Base-by-base conservation (phyloP, 306 rosid species). In the Quercus glauca region DNA sequence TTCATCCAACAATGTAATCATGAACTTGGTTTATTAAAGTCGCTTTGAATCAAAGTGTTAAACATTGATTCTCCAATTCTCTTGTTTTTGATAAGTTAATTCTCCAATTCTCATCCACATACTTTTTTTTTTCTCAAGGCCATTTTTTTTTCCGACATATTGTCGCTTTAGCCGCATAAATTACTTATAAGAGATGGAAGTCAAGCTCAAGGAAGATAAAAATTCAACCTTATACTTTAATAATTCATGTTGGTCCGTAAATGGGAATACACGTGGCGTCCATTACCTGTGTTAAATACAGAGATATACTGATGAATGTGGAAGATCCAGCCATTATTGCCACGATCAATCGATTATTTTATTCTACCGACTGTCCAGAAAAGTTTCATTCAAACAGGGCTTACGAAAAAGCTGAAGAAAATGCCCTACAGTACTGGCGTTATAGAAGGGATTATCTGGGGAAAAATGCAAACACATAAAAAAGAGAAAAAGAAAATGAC, bases 231-330 rank as follows among this genome's bases (percentile, higher is more conserved):
- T 18, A 11, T 6, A 35, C 28, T 56, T 58, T 57, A 35, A 75
- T 35, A 6, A 59, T 41, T 23, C 21, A 14, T 21, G 18, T 55
- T 5, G 21, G 31, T 6, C 61, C 19, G 26, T 8, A 20, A 69
- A 59, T 80, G 84, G 79, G 25, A 80, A 26, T 69, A 75, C 76
- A 45, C 76, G 76, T 75, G 84, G 75, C 58, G 5, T 25, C 79
- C 84, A 68, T 58, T 35, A 60, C 18, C 6, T 28, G 13, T 53
- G 60, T 10, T 23, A 31, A 13, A 55, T 14, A 73, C 33, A 79
- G 3, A 2, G 65, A 71, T 17, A 57, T 26, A 12, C 70, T 18
- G 72, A 67, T 35, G 17, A 49, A 10, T 10, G 13, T 71, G 51
- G 81, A 52, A 60, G 65, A 73, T 63, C 31, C 33, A 52, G 67